These are phyloP conservation scores for Curvularia sp. DNA, from an alignment of 2,329 filamentous ascomycete genomes.

Conservation along the genomic window DNA sequence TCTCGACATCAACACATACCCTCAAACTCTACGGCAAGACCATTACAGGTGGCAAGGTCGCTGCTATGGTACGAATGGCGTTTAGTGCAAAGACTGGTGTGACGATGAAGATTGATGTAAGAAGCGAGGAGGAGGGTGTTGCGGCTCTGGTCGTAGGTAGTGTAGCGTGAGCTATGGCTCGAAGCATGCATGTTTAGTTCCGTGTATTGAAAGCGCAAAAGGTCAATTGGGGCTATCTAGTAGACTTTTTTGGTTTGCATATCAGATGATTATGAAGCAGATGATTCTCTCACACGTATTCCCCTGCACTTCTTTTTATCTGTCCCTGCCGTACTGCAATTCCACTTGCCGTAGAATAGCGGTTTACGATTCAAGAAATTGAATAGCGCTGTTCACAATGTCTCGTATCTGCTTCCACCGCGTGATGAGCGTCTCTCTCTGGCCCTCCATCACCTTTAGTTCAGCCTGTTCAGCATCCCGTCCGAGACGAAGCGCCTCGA, in stretches of 20 bases:
- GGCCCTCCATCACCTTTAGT: conserved; percentile 17
- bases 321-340: too few species aligned
- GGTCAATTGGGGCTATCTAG: conserved; percentile 9
- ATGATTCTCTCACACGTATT: conserved; percentile 5
- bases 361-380: conserved; percentile 6
- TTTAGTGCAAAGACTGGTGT: conserved; percentile 91
- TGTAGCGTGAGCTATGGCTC: conserved; percentile 67
- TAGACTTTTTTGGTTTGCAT: conserved; percentile 18
- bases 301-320: too few species aligned
- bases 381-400: conserved; percentile 30
- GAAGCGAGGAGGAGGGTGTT: conserved; percentile 91
- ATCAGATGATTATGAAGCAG: conserved; percentile 13
- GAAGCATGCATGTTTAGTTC: conserved; percentile 1
- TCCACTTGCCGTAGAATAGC: not conserved
- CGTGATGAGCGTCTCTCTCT: conserved; percentile 35
- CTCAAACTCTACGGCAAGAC: conserved; percentile 97
- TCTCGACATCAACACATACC: conserved; percentile 89
- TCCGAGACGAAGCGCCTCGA: conserved; percentile 32
- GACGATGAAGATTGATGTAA: conserved; percentile 91
- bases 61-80: conserved; percentile 88
- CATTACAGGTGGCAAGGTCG: conserved; percentile 86
- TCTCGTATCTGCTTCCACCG: conserved; percentile 52
- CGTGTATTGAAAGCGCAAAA: conserved; percentile 16
- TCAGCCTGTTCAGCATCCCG: conserved; percentile 4
- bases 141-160: conserved; percentile 84